Base-by-base conservation (phyloP, 2,329 filamentous ascomycete genomes). In the Stagonosporopsis tanaceti region DNA sequence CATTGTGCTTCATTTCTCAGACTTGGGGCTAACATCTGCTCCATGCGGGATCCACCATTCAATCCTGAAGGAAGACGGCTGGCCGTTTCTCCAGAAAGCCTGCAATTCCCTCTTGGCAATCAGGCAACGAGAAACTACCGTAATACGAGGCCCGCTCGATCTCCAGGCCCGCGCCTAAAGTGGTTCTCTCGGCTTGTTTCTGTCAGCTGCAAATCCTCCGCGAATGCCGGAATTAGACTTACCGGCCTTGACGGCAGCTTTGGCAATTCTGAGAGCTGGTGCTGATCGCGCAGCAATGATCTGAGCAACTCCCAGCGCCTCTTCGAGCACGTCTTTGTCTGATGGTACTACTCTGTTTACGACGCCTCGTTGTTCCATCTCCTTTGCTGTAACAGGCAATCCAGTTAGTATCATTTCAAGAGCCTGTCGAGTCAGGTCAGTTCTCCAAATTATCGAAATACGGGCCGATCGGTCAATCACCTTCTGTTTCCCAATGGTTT, bases 401-500 rank as follows among this genome's bases (percentile, higher is more conserved):
- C 79, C 78, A 38, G 77, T 79, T 54, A 81, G 72, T 54, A 81
- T 75, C 52, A 81, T 64, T 46, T 80, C 76, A 77, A 81, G 79
- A 15, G 78, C 79, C 78, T 79, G 48, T 47, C 38, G 37, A 65
- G 53, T 64, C 62, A 64, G 53, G 60, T 17, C 47, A 35, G 47
- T 30, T 37, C 40, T 45, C 51, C 50, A 58, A 55, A 55, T 53
- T n/a, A 27, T 51, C n/a, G 32, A 41, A 14, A 45, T 47, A 47
- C 47, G 59, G 22, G 51, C 54, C 51, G 47, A 54, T 40, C 27
- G 34, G 28, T 38, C 62, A 67, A 30, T 58, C 20, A 73, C 72
- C 65, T 74, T 74, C 27, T 73, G 67, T 55, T 74, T 81, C 17
- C 79, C 79, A 59, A 81, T 67, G 8, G 78, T 92, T 24, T 87